phyloP scores from a whole-genome alignment of 2,329 filamentous ascomycete genomes.

The Juglanconis oblonga region DNA sequence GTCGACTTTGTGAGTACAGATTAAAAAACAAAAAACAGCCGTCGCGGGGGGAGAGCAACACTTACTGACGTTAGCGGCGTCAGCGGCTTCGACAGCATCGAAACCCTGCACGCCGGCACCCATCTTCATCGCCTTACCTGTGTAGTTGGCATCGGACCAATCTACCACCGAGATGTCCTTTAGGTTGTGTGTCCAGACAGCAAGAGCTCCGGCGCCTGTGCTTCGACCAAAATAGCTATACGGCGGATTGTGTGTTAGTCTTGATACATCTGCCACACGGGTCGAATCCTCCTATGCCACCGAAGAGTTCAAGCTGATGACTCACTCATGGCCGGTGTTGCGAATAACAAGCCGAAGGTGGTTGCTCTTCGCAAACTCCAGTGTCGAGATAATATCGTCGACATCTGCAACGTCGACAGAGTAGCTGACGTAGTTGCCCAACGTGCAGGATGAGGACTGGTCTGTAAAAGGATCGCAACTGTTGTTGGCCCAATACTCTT shows the following conservation, averaged over 20 bases:
- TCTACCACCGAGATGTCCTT: slow-evolving; percentile 29
- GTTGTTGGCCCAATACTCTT: slow-evolving; percentile 29
- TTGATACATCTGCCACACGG: neutral
- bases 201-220: slow-evolving; percentile 31
- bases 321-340: slow-evolving; percentile 43
- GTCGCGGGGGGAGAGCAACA: neutral
- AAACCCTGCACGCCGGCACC: slow-evolving; percentile 52
- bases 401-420: slow-evolving; percentile 22
- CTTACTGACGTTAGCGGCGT: slow-evolving; percentile 35
- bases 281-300: neutral
- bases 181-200: slow-evolving; percentile 46
- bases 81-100: slow-evolving; percentile 48
- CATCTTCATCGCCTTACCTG: slow-evolving; percentile 50
- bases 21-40: neutral
- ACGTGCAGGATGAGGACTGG: slow-evolving; percentile 28
- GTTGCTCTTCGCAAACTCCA: slow-evolving; percentile 32
- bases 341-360: slow-evolving; percentile 42
- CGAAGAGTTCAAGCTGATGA: neutral
- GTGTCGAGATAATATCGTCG: slow-evolving; percentile 18
- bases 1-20: neutral
- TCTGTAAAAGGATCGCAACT: slow-evolving; percentile 20
- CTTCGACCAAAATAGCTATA: slow-evolving; percentile 13
- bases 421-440: slow-evolving; percentile 32
- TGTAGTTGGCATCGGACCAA: slow-evolving; percentile 28
- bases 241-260: neutral